Conservation (phyloP, 169 alveolate species). For the Plasmodium yoelii region DNA sequence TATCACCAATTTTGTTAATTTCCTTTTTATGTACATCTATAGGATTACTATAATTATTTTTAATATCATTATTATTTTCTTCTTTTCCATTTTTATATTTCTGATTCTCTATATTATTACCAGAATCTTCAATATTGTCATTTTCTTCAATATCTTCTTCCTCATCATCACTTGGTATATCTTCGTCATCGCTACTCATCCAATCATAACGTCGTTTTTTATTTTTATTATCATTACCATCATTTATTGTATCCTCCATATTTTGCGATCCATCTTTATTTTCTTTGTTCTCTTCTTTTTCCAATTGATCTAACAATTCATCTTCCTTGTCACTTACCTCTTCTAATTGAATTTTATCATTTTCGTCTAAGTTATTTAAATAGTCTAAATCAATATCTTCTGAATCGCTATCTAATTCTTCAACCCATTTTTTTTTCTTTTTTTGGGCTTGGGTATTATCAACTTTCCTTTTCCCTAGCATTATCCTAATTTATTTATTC, state of each 20-base stretch:
- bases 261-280: not conserved
- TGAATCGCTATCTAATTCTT: slow-evolving; percentile 72
- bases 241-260: not conserved
- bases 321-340: slow-evolving; percentile 4
- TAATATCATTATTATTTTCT: not conserved
- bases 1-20: slow-evolving; percentile 2
- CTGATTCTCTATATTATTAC: not conserved
- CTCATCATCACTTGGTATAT: slow-evolving; percentile 66
- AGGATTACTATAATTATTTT: slow-evolving; percentile 5
- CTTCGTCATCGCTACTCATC: slow-evolving; percentile 78
- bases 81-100: not conserved
- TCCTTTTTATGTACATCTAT: not conserved
- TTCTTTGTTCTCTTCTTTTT: slow-evolving; percentile 14
- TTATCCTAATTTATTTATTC: slow-evolving; percentile 24
- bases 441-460: slow-evolving; percentile 28
- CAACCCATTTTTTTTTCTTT: slow-evolving; percentile 74
- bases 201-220: slow-evolving; percentile 67
- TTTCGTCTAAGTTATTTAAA: slow-evolving; percentile 36
- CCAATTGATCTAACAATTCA: not conserved
- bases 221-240: slow-evolving; percentile 15
- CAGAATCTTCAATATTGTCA: not conserved
- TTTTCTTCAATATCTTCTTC: slow-evolving; percentile 27
- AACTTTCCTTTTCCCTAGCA: slow-evolving; percentile 71
- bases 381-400: slow-evolving; percentile 74
- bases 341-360: slow-evolving; percentile 29